Evolutionary conservation across 495 filamentous ascomycete species (phyloP).

Genomic region (Xylaria cubensis): DNA sequence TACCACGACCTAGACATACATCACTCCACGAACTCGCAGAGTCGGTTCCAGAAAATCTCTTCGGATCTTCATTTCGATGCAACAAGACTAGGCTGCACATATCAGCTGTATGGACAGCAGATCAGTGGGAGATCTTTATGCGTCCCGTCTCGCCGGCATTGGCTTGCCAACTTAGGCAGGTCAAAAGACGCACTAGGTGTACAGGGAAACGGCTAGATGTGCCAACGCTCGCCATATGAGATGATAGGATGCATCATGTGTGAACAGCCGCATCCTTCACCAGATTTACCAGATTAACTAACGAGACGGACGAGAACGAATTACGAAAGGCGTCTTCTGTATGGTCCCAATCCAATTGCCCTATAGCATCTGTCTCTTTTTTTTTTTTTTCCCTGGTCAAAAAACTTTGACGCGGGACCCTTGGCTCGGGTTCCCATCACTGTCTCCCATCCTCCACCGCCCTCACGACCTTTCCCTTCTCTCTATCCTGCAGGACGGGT

Average conservation of each 20-base stretch:
- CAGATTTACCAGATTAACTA: constrained; percentile 8
- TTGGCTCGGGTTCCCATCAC: constrained; percentile 22
- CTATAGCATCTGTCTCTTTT: constrained; percentile 18
- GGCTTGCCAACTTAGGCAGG: constrained; percentile 29
- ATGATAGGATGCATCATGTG: not conserved
- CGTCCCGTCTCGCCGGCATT: constrained; percentile 24
- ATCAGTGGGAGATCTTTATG: constrained; percentile 17
- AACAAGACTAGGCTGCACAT: not conserved
- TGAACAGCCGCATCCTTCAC: constrained; percentile 22
- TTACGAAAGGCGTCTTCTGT: constrained; percentile 5
- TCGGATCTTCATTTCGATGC: constrained; percentile 13
- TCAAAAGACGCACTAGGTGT: not conserved
- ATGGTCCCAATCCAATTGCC: constrained; percentile 16
- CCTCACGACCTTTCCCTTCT: constrained; percentile 34
- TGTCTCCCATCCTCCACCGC: constrained; percentile 38
- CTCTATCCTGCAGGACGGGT: constrained; percentile 34
- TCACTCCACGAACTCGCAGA: not conserved
- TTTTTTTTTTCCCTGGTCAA: constrained; percentile 27
- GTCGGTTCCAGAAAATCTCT: not conserved
- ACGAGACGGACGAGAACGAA: not conserved
- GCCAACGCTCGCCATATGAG: constrained; percentile 5
- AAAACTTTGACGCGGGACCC: constrained; percentile 19
- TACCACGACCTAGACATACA: not conserved
- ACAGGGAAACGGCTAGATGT: constrained; percentile 4
- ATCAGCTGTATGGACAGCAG: constrained; percentile 5